These are phyloP conservation scores for Dentipellis sp. DNA, from an alignment of 768 basidiomycete species.

Conservation along the genomic window DNA sequence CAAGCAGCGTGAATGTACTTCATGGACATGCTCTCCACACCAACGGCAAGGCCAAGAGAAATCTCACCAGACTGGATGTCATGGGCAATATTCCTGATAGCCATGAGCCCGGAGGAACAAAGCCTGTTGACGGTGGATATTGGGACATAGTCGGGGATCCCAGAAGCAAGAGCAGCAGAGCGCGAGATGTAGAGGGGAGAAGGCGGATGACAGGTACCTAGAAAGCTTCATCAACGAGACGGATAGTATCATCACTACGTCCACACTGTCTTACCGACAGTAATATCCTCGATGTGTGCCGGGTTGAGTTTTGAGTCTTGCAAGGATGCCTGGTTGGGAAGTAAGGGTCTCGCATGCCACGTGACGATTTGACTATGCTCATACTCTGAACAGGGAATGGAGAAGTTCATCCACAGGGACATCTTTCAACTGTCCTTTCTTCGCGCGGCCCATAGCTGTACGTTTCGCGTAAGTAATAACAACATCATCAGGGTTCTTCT, in stretches of 20 bases:
- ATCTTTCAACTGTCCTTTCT: conserved; percentile 91
- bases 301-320: conserved; percentile 62
- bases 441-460: conserved; percentile 80
- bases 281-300: conserved; percentile 70
- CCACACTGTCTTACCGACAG: conserved; percentile 50
- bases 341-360: background rate
- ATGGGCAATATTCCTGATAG: conserved; percentile 86
- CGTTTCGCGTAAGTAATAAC: conserved; percentile 87
- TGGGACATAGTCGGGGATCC: conserved; percentile 81
- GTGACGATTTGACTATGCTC: conserved; percentile 1
- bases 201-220: conserved; percentile 78
- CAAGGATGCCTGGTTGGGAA: conserved; percentile 46
- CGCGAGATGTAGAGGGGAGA: conserved; percentile 78
- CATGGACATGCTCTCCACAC: conserved; percentile 75
- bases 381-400: conserved; percentile 70
- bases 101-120: conserved; percentile 91
- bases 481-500: conserved; percentile 75
- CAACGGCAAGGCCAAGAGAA: conserved; percentile 78
- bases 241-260: background rate
- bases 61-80: conserved; percentile 78
- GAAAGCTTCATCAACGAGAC: background rate
- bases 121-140: conserved; percentile 87
- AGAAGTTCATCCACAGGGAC: conserved; percentile 82
- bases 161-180: conserved; percentile 81
- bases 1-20: conserved; percentile 40